Conservation (phyloP, 306 rosid species). For the Glycine soja region DNA sequence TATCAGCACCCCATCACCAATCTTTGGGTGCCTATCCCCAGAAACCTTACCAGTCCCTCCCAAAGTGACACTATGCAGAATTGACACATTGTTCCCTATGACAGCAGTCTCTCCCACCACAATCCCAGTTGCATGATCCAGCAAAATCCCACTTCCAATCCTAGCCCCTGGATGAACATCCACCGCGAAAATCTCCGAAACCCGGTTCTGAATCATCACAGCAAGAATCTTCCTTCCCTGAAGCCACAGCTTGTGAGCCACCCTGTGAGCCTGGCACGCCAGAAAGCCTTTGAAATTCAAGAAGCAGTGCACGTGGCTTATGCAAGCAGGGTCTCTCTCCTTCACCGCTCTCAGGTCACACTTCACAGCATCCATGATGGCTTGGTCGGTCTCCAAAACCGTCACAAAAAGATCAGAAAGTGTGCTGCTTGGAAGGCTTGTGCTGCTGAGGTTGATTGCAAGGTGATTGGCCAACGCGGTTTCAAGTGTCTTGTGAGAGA, state of each 20-base stretch:
- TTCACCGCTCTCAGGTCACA: slow-evolving; percentile 72
- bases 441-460: slow-evolving; percentile 63
- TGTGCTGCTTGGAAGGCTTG: slow-evolving; percentile 54
- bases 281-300: slow-evolving; percentile 84
- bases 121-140: slow-evolving; percentile 92
- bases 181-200: slow-evolving; percentile 78
- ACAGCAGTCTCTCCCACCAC: slow-evolving; percentile 95
- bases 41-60: slow-evolving; percentile 92
- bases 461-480: slow-evolving; percentile 69
- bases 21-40: slow-evolving; percentile 95
- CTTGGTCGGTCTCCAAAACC: slow-evolving; percentile 50
- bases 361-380: slow-evolving; percentile 52
- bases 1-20: slow-evolving; percentile 90
- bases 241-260: slow-evolving; percentile 76
- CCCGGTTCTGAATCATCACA: slow-evolving; percentile 75
- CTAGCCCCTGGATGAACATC: slow-evolving; percentile 93
- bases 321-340: slow-evolving; percentile 90
- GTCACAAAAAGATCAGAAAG: slow-evolving; percentile 63
- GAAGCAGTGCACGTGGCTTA: slow-evolving; percentile 76
- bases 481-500: slow-evolving; percentile 65
- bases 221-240: slow-evolving; percentile 67
- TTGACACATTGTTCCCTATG: slow-evolving; percentile 86
- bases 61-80: slow-evolving; percentile 83
- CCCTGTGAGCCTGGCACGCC: slow-evolving; percentile 80
- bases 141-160: slow-evolving; percentile 76